Conservation (phyloP, 2,329 filamentous ascomycete species). For the Phyllosticta paracitricarpa region DNA sequence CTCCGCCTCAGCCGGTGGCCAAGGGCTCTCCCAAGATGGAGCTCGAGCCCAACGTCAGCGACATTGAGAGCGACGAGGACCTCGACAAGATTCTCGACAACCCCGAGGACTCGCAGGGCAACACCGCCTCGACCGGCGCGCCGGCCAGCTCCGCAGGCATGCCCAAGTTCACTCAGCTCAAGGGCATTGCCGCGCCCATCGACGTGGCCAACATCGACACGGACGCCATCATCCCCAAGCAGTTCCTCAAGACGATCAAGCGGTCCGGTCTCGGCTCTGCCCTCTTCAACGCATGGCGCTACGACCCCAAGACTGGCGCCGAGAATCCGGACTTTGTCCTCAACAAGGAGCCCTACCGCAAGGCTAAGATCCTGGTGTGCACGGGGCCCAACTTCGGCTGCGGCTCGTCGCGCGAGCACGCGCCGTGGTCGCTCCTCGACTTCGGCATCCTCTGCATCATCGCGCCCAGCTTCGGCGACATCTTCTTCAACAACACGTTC, state of each 20-base stretch:
- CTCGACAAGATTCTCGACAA: conserved; percentile 53
- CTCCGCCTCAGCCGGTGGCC: conserved; percentile 36
- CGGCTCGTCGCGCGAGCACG: conserved; percentile 85
- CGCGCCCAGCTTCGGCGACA: conserved; percentile 78
- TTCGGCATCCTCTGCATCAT: conserved; percentile 94
- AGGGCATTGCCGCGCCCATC: conserved; percentile 79
- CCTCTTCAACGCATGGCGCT: conserved; percentile 79
- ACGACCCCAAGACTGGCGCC: conserved; percentile 55
- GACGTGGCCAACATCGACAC: conserved; percentile 90
- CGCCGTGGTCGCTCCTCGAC: conserved; percentile 91
- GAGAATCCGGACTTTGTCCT: conserved; percentile 78
- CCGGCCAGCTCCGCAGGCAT: conserved; percentile 51
- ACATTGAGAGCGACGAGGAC: conserved; percentile 51
- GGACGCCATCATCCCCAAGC: conserved; percentile 98
- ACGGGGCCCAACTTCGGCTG: conserved; percentile 94
- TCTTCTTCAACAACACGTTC: conserved; percentile 99
- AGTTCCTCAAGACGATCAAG: conserved; percentile 99
- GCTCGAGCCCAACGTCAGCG: conserved; percentile 49
- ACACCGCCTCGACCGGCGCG: conserved; percentile 46
- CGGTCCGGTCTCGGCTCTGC: conserved; percentile 83
- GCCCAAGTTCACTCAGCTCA: conserved; percentile 72
- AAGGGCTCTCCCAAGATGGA: conserved; percentile 48
- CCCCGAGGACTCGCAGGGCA: conserved; percentile 56
- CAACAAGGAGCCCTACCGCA: conserved; percentile 78
- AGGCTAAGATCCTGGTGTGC: conserved; percentile 80